Evolutionary conservation across 2,329 filamentous ascomycete species (phyloP).

Genomic region (Penicillium sp.): DNA sequence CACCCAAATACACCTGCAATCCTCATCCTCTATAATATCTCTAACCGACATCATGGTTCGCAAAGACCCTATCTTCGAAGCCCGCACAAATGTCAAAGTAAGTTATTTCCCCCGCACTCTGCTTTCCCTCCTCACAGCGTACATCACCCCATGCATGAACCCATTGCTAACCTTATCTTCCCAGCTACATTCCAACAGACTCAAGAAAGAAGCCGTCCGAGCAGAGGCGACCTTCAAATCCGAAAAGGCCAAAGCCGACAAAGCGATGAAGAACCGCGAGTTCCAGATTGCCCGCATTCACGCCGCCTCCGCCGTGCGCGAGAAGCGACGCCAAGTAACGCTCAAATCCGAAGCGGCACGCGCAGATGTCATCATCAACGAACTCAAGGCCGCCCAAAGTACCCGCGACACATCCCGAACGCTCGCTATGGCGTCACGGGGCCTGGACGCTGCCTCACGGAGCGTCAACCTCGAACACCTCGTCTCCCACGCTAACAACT

Average conservation of each 20-base stretch:
- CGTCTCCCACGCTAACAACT: constrained; percentile 44
- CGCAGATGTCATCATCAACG: constrained; percentile 50
- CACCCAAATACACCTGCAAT: background rate
- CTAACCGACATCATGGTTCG: constrained; percentile 36
- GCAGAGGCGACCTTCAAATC: constrained; percentile 47
- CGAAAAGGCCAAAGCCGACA: constrained; percentile 50
- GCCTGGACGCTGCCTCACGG: constrained; percentile 45
- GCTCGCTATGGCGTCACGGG: constrained; percentile 45
- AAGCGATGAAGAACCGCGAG: constrained; percentile 48
- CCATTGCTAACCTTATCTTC: background rate
- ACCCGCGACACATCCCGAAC: constrained; percentile 48
- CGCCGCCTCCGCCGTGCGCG: constrained; percentile 46
- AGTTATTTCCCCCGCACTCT: constrained; percentile 3
- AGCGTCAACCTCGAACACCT: constrained; percentile 47
- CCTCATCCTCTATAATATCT: background rate
- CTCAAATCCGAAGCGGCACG: constrained; percentile 47
- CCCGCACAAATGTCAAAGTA: constrained; percentile 44
- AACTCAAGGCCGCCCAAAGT: constrained; percentile 48
- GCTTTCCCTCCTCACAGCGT: background rate
- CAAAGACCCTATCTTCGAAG: constrained; percentile 43
- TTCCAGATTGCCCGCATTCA: constrained; percentile 51
- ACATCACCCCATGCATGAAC: background rate
- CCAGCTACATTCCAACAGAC: constrained; percentile 48
- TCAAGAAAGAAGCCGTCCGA: constrained; percentile 48
- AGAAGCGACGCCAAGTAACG: constrained; percentile 47